Evolutionary conservation across 1,284 basidiomycete genomes (phyloP).

Genomic region (Termitomyces sp.): DNA sequence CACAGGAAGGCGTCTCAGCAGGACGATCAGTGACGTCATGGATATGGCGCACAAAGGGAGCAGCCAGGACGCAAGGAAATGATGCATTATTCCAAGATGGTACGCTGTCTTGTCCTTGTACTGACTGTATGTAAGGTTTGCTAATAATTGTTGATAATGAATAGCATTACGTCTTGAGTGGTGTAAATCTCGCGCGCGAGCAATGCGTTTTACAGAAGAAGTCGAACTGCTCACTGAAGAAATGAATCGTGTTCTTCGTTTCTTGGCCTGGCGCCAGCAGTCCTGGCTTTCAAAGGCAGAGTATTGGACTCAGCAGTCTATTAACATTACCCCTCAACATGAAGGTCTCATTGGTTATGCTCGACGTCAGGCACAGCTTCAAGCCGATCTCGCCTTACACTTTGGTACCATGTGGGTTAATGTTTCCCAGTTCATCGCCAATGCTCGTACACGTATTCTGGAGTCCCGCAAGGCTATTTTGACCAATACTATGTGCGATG

Average conservation of each 20-base stretch:
- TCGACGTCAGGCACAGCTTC: not conserved
- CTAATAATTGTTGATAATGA: no score
- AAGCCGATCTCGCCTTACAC: not conserved
- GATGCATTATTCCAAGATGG: not conserved
- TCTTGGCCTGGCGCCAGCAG: not conserved
- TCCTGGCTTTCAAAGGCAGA: not conserved
- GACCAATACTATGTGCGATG: no score
- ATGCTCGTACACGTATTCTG: not conserved
- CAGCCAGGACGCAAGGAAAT: not conserved
- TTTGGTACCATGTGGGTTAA: not conserved
- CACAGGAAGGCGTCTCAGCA: not conserved
- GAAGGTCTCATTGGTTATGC: not conserved
- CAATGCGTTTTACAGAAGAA: constrained; percentile 19
- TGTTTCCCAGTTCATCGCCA: not conserved
- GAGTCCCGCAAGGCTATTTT: no score
- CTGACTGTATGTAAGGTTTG: no score
- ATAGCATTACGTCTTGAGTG: no score
- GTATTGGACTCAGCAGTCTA: not conserved
- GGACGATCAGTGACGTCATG: not conserved
- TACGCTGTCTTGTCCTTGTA: not conserved
- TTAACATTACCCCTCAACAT: not conserved
- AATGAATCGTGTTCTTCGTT: constrained; percentile 7
- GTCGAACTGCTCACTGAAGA: constrained; percentile 19
- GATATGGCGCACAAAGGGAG: not conserved
- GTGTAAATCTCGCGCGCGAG: constrained; percentile 18